phyloP scores from a whole-genome alignment of 2,329 filamentous ascomycete genomes.

The Drechslerella stenobrocha region DNA sequence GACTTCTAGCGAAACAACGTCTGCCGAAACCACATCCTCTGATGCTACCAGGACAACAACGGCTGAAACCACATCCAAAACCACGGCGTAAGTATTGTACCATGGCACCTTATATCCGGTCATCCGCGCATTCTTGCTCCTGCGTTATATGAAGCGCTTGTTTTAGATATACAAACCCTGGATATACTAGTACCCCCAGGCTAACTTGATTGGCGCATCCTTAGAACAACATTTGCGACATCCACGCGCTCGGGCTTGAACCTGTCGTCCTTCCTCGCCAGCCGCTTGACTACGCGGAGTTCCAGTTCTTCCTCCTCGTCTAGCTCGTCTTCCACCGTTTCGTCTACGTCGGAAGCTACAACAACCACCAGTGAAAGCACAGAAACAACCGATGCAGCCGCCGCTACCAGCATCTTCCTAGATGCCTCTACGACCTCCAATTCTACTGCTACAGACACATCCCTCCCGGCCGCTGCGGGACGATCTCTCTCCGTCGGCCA shows the following conservation, averaged over 20 bases:
- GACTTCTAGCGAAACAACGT: not conserved
- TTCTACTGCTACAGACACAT: not conserved
- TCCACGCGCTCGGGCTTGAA: constrained; percentile 3
- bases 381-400: not conserved
- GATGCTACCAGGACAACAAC: not conserved
- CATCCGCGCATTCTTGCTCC: too few species aligned
- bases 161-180: too few species aligned
- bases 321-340: not conserved
- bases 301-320: not conserved
- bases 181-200: too few species aligned
- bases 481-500: not conserved
- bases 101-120: too few species aligned
- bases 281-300: not conserved
- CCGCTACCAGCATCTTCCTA: not conserved
- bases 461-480: not conserved
- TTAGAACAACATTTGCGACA: not conserved
- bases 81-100: too few species aligned
- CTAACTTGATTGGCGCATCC: not conserved
- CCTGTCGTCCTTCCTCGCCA: constrained; percentile 2
- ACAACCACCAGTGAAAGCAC: not conserved
- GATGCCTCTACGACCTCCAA: not conserved
- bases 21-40: not conserved
- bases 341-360: not conserved
- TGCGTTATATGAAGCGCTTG: too few species aligned
- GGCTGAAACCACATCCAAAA: too few species aligned